phyloP scores from a whole-genome alignment of 148 eudicot genomes.

The Camellia japonica region DNA sequence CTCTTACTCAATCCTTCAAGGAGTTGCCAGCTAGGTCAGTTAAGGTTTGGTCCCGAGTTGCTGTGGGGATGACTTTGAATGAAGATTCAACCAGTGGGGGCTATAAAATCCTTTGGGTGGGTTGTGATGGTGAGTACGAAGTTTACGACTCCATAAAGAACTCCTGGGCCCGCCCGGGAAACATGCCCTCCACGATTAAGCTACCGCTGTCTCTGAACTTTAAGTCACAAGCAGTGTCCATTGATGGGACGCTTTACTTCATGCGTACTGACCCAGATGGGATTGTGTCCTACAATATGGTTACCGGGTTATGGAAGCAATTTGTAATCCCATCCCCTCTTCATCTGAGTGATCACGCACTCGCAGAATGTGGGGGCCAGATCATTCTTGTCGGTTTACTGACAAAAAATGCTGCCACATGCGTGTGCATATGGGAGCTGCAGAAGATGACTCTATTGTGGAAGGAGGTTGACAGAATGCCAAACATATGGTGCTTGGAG shows the following conservation, averaged over 20 bases:
- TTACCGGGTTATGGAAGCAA: constrained; percentile 64
- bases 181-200: constrained; percentile 53
- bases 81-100: constrained; percentile 41
- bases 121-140: constrained; percentile 74
- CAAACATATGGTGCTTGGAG: constrained; percentile 98
- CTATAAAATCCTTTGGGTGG: constrained; percentile 86
- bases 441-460: constrained; percentile 95
- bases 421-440: constrained; percentile 97
- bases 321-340: constrained; percentile 67
- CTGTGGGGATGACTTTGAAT: constrained; percentile 73
- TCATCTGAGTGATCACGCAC: constrained; percentile 60
- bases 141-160: constrained; percentile 69
- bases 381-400: constrained; percentile 80
- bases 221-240: constrained; percentile 64
- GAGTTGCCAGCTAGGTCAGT: constrained; percentile 76
- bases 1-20: constrained; percentile 68
- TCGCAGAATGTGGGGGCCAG: constrained; percentile 71
- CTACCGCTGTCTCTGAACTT: constrained; percentile 72
- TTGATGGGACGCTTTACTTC: constrained; percentile 58
- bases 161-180: constrained; percentile 61
- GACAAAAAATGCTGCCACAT: constrained; percentile 85
- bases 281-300: constrained; percentile 67
- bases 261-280: constrained; percentile 85
- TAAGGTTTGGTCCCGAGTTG: constrained; percentile 80
- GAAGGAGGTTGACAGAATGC: constrained; percentile 99